Evolutionary conservation across 352 stramenopile genomes (phyloP).

Genomic region (Detonula confervacea): DNA sequence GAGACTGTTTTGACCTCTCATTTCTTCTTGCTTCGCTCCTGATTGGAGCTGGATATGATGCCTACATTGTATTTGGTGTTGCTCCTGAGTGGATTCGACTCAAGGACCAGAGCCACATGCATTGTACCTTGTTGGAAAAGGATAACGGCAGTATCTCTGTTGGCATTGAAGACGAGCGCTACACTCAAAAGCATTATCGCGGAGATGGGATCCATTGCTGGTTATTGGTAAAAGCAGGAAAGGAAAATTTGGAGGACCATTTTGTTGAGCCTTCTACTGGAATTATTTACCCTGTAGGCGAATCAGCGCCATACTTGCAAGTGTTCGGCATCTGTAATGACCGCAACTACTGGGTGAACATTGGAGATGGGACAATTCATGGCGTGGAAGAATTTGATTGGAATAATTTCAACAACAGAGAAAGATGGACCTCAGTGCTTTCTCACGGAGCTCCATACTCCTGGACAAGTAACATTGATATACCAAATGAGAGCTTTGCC

Average conservation of each 20-base stretch:
- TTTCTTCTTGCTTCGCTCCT: conserved; percentile 91
- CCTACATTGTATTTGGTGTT: conserved; percentile 91
- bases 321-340: conserved; percentile 93
- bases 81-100: conserved; percentile 90
- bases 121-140: conserved; percentile 69
- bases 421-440: conserved; percentile 92
- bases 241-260: conserved; percentile 86
- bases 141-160: conserved; percentile 7
- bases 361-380: conserved; percentile 75
- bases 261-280: conserved; percentile 94
- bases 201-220: conserved; percentile 88
- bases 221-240: conserved; percentile 91
- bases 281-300: conserved; percentile 84
- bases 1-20: conserved; percentile 93
- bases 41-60: conserved; percentile 93
- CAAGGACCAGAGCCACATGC: conserved; percentile 89
- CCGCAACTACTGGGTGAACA: conserved; percentile 96
- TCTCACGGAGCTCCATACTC: conserved; percentile 84
- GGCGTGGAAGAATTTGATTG: conserved; percentile 80
- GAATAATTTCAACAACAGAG: conserved; percentile 88
- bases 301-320: conserved; percentile 86
- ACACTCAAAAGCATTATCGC: conserved; percentile 19
- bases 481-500: conserved; percentile 87
- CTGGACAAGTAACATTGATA: conserved; percentile 87
- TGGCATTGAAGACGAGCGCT: conserved; percentile 31